Percentiles rank a stretch among this genome's conserved stretches.
Evolutionary conservation across 2,329 filamentous ascomycete species (phyloP).

Genomic region (Karstenula rhodostoma): DNA sequence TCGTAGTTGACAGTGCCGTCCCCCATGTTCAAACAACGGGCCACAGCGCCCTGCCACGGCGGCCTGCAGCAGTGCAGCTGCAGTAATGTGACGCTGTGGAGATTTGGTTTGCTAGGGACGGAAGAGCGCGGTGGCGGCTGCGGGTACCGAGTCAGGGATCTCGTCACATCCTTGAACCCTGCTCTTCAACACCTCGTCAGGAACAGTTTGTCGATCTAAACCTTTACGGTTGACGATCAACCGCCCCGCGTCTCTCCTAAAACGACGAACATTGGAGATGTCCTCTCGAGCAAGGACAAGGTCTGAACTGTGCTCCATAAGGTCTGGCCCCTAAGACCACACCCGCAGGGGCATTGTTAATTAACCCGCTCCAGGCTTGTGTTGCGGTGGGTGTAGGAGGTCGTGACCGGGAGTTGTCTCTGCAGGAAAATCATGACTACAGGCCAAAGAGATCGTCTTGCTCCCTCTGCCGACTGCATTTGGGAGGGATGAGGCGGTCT

Average conservation of each 20-base stretch:
- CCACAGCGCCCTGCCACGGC: constrained; percentile 30
- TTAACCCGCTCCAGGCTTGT: constrained; percentile 22
- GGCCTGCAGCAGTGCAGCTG: constrained; percentile 15
- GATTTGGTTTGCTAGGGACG: constrained; percentile 23
- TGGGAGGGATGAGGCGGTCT: constrained; percentile 16
- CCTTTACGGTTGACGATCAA: constrained; percentile 5
- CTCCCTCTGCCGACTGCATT: constrained; percentile 14
- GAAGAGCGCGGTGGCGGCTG: constrained; percentile 31
- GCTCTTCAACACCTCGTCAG: constrained; percentile 10
- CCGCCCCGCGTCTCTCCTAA: constrained; percentile 2
- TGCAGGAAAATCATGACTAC: constrained; percentile 16
- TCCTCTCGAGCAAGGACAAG: neutral
- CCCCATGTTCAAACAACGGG: constrained; percentile 23
- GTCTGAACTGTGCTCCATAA: neutral
- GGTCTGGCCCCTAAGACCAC: neutral
- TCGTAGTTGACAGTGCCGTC: constrained; percentile 32
- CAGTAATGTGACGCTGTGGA: constrained; percentile 34
- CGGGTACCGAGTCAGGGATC: constrained; percentile 40
- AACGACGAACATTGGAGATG: neutral
- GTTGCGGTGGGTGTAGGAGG: constrained; percentile 14
- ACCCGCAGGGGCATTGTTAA: constrained; percentile 15
- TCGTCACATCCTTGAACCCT: constrained; percentile 7
- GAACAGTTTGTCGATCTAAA: constrained; percentile 14
- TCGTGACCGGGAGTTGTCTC: constrained; percentile 17
- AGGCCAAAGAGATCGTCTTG: constrained; percentile 17